phyloP scores from a whole-genome alignment of 2,329 filamentous ascomycete genomes.

The Davidsoniella eucalypti region DNA sequence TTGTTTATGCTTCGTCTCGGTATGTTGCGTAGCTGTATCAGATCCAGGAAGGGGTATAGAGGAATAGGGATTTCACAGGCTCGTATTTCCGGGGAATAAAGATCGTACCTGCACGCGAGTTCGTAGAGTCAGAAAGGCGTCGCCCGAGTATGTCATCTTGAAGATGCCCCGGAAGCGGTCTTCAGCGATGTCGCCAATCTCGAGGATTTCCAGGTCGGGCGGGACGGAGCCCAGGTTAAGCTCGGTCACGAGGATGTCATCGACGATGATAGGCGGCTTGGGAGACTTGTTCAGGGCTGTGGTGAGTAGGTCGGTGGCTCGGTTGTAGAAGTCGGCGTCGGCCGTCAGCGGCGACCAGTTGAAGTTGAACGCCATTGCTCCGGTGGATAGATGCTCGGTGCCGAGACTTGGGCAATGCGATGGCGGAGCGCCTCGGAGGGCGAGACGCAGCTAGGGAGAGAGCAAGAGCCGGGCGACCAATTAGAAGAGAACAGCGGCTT shows the following conservation, averaged over 20 bases:
- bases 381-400: not conserved
- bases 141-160: conserved; percentile 96
- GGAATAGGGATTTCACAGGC: not conserved
- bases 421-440: not conserved
- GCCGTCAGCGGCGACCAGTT: conserved; percentile 99
- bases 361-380: conserved; percentile 96
- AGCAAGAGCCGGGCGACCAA: not conserved
- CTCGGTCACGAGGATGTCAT: conserved; percentile 97
- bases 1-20: not conserved
- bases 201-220: conserved; percentile 87
- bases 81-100: not conserved
- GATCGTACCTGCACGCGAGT: conserved; percentile 72
- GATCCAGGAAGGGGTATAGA: not conserved
- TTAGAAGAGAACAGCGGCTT: no score
- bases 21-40: not conserved
- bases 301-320: conserved; percentile 85
- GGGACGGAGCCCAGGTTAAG: conserved; percentile 90
- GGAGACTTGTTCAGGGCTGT: conserved; percentile 93
- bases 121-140: conserved; percentile 87
- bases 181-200: conserved; percentile 94
- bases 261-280: conserved; percentile 96
- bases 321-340: conserved; percentile 77
- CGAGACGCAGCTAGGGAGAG: not conserved
- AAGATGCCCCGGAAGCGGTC: conserved; percentile 96
- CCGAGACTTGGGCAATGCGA: not conserved